Conservation (phyloP, 2,329 filamentous ascomycete species). For the Pseudogymnoascus sp. region DNA sequence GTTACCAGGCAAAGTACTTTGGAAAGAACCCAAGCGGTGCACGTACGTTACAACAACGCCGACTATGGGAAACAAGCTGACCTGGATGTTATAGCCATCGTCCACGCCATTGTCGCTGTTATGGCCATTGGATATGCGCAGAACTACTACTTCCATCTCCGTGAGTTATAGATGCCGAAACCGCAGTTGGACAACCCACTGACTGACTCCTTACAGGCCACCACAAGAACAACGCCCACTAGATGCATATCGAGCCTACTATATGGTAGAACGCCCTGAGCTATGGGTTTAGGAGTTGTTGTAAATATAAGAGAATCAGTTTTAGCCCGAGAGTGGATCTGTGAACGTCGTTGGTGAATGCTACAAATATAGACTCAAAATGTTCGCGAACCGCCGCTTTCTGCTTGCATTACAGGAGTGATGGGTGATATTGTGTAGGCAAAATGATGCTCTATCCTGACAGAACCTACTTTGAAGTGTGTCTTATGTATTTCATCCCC, state of each 20-base stretch:
- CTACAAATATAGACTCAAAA: slow-evolving; percentile 9
- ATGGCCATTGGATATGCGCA: slow-evolving; percentile 85
- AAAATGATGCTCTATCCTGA: neutral
- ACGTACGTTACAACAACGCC: slow-evolving; percentile 57
- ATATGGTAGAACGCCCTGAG: slow-evolving; percentile 10
- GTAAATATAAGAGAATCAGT: slow-evolving; percentile 13
- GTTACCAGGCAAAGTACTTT: slow-evolving; percentile 91
- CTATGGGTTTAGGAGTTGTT: slow-evolving; percentile 10
- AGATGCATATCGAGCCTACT: slow-evolving; percentile 36
- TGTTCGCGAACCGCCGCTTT: neutral
- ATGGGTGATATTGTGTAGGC: neutral
- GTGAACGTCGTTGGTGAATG: slow-evolving; percentile 2
- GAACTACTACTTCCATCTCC: slow-evolving; percentile 99
- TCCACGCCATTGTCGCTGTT: slow-evolving; percentile 76
- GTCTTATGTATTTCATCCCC: neutral
- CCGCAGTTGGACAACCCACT: slow-evolving; percentile 16
- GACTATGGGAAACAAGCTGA: neutral
- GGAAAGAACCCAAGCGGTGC: slow-evolving; percentile 84
- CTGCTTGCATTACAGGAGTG: neutral
- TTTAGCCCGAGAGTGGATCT: slow-evolving; percentile 2
- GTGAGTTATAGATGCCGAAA: slow-evolving; percentile 53
- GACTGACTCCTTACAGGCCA: slow-evolving; percentile 59
- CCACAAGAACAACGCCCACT: slow-evolving; percentile 99
- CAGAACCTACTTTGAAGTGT: neutral
- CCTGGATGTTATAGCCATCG: slow-evolving; percentile 58